Evolutionary conservation across 2,329 filamentous ascomycete species (phyloP).

Genomic region (Talaromyces sp.): DNA sequence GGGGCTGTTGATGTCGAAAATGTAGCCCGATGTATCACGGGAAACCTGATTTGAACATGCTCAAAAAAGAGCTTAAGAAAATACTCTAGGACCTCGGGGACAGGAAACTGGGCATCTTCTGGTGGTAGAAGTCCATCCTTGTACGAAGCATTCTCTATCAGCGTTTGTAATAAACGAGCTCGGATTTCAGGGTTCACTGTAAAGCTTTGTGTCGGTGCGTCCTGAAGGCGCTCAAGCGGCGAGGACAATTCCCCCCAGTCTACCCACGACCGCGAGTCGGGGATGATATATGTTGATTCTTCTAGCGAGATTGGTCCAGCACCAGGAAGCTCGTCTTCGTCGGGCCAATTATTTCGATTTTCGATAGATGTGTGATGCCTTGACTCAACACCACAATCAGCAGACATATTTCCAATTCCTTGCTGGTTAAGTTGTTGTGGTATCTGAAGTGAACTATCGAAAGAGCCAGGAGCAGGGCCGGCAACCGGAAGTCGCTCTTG

Average conservation of each 20-base stretch:
- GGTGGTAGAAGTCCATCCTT: slow-evolving; percentile 4
- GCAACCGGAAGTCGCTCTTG: background rate
- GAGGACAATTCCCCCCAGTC: background rate
- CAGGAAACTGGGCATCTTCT: slow-evolving; percentile 9
- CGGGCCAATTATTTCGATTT: slow-evolving; percentile 1
- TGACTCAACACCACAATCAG: background rate
- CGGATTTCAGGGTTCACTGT: background rate
- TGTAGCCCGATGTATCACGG: slow-evolving; percentile 15
- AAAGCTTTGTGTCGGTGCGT: background rate
- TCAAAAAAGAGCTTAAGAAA: slow-evolving; percentile 17
- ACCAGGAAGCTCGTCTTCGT: slow-evolving; percentile 6
- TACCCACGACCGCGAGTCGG: background rate
- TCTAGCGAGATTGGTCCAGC: background rate
- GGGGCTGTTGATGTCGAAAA: slow-evolving; percentile 9
- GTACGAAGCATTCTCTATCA: slow-evolving; percentile 3
- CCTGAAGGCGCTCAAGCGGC: background rate
- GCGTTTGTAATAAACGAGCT: background rate
- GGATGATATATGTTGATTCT: background rate
- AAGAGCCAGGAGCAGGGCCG: background rate
- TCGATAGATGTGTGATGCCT: background rate
- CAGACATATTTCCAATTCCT: background rate
- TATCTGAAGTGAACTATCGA: background rate
- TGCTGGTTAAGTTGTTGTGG: background rate
- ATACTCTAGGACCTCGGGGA: slow-evolving; percentile 8
- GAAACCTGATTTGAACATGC: slow-evolving; percentile 16